These are phyloP conservation scores for Sporothrix variecibatus DNA, from an alignment of 2,329 filamentous ascomycete genomes.

Conservation along the genomic window DNA sequence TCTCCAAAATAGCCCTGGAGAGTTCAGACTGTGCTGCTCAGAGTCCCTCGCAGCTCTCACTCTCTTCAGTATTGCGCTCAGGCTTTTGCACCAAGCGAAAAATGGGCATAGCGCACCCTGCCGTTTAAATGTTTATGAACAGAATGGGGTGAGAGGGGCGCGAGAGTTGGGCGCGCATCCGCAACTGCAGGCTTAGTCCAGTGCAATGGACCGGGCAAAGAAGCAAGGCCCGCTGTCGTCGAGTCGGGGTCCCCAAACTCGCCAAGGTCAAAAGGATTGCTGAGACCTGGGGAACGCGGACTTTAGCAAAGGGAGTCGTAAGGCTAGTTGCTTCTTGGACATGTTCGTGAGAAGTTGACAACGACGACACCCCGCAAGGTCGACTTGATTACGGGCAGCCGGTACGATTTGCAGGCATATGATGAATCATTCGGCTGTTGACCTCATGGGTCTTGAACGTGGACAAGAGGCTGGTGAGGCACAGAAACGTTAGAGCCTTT, in stretches of 20 bases:
- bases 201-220: background rate
- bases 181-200: background rate
- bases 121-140: background rate
- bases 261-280: background rate
- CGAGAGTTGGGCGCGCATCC: background rate
- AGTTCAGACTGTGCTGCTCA: background rate
- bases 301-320: background rate
- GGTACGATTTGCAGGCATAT: background rate
- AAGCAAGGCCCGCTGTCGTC: background rate
- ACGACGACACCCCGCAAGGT: background rate
- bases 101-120: background rate
- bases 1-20: conserved; percentile 5
- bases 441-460: background rate
- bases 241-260: background rate
- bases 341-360: background rate
- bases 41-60: background rate
- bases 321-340: background rate
- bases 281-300: background rate
- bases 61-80: background rate
- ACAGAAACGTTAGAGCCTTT: background rate
- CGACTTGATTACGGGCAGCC: background rate
- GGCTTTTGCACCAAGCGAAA: background rate
- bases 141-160: background rate
- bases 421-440: background rate
- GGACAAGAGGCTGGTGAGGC: background rate